A percentile compares a stretch with the other conserved stretches of the same genome.
phyloP scores from a whole-genome alignment of 306 rosid species.

The Glycine soja region DNA sequence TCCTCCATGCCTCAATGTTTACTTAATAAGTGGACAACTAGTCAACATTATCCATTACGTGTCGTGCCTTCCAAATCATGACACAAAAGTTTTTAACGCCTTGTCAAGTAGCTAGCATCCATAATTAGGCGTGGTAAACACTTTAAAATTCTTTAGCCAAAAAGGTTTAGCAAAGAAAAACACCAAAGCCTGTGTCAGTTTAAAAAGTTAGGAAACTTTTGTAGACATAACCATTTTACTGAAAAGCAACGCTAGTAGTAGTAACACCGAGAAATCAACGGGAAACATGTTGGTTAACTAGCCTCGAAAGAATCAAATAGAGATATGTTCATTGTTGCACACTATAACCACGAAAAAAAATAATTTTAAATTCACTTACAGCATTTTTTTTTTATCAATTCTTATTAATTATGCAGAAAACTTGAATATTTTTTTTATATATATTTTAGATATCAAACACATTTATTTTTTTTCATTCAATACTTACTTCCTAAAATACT shows the following conservation, averaged over 20 bases:
- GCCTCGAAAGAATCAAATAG: constrained; percentile 38
- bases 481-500: neutral
- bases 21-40: constrained; percentile 39
- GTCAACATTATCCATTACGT: constrained; percentile 46
- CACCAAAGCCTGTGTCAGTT: constrained; percentile 49
- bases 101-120: neutral
- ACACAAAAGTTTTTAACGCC: too few relatives aligned
- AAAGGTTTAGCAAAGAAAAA: constrained; percentile 43
- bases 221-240: constrained; percentile 42
- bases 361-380: neutral
- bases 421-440: neutral
- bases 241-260: constrained; percentile 17
- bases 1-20: constrained; percentile 39
- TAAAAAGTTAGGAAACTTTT: constrained; percentile 59
- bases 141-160: constrained; percentile 40
- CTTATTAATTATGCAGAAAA: neutral
- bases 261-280: constrained; percentile 26
- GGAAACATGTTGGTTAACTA: constrained; percentile 34
- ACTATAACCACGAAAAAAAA: neutral
- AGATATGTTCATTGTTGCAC: neutral
- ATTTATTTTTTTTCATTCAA: neutral
- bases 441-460: neutral
- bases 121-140: constrained; percentile 47
- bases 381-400: neutral
- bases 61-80: constrained; percentile 31